Evolutionary conservation across 768 basidiomycete species (phyloP), one percentile per base, ranked within the genome.

Genomic region (Phylloporus sp.): DNA sequence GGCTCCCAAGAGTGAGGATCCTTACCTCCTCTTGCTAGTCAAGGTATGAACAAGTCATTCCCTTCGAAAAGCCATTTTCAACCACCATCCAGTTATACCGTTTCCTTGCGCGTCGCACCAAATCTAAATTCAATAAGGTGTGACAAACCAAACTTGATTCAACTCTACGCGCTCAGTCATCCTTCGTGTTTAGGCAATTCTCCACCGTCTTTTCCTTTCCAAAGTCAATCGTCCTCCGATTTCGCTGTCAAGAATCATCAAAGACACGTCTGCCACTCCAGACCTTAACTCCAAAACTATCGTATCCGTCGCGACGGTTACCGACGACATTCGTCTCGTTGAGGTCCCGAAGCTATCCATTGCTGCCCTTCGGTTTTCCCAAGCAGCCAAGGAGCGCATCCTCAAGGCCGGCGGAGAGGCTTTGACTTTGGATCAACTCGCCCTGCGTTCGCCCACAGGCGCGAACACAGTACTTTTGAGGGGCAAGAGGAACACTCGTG

Each of bases 1-100:
- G 62, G 91, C 91, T 57, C 97, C 97, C 72, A 91, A 91, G 80
- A 95, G 92, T 73, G 92, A 97, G 88, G 97, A 99, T 75, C 95
- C 95, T 16, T 98, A 99, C 79, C 84, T 99, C 64, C 85, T 97
- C 65, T 82, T 98, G 66, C 86, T 99, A 57, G 97, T 98, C 75
- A 98, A 97, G 85, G 95, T 95, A 68, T 54, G 74, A 24, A 31
- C 43, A 65, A 36, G 39, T 47, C 49, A 24, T 49, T 24, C 31
- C 22, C 24, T 39, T 64, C 27, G 13, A 20, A 52, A 50, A 6
- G 18, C 18, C 18, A 26, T 50, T 47, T 50, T 47, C 59, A 32
- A 65, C 42, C 13, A 13, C 24, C 13, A 13, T 53, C 7, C 64
- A 99, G 95, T 85, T 98, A 59, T 99, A 99, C 80, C 92, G 97